Evolutionary conservation across 1,139 yeast species (phyloP).

Genomic region (Hansenula sp.): DNA sequence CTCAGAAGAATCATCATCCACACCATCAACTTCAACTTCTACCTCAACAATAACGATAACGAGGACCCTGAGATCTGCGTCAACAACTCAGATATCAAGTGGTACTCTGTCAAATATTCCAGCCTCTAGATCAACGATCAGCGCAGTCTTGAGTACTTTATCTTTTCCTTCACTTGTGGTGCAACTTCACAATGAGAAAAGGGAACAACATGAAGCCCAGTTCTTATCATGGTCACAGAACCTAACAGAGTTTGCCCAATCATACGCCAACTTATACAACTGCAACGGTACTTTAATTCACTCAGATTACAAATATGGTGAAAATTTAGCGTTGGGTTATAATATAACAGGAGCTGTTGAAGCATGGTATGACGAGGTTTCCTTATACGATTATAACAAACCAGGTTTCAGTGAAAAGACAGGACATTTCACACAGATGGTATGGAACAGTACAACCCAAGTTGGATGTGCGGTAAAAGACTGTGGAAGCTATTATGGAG

Average conservation of each 20-base stretch:
- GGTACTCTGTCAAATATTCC: no score
- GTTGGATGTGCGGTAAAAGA: conserved; percentile 48
- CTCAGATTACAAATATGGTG: conserved; percentile 48
- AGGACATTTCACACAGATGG: conserved; percentile 53
- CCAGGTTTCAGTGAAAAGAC: conserved; percentile 41
- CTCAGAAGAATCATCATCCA: background rate
- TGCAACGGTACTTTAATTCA: conserved; percentile 51
- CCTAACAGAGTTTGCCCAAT: conserved; percentile 32
- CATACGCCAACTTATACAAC: conserved; percentile 44
- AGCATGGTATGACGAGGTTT: conserved; percentile 51
- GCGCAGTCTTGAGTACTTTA: background rate
- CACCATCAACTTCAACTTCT: conserved; percentile 29
- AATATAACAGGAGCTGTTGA: conserved; percentile 42
- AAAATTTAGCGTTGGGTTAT: conserved; percentile 53
- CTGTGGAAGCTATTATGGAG: conserved; percentile 46
- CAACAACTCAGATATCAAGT: background rate
- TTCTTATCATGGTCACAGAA: conserved; percentile 40
- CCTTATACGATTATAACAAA: conserved; percentile 34
- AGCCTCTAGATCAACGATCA: no score
- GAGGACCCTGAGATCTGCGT: background rate
- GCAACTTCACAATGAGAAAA: conserved; percentile 41
- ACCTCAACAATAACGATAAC: conserved; percentile 6
- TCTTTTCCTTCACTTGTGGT: conserved; percentile 22
- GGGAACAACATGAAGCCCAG: conserved; percentile 46
- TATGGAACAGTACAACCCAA: conserved; percentile 41